phyloP scores from a whole-genome alignment of 352 stramenopile species.

The Peronospora belbahrii region DNA sequence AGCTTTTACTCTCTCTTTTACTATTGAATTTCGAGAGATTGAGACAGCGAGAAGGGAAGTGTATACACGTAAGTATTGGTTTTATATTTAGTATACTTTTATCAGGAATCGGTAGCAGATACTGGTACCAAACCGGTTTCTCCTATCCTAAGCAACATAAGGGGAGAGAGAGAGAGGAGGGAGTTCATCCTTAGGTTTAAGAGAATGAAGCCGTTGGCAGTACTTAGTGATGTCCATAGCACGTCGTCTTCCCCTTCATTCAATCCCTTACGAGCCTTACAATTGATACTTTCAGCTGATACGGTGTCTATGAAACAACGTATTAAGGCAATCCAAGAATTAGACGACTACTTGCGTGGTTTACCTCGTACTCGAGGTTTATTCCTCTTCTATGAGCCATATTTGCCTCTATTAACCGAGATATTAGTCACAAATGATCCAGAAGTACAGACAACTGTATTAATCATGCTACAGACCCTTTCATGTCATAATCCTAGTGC shows the following conservation, averaged over 20 bases:
- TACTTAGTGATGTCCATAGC: no score
- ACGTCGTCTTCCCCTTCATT: conserved; percentile 6
- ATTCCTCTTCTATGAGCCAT: conserved; percentile 43
- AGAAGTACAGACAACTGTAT: conserved; percentile 33
- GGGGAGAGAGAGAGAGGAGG: no score
- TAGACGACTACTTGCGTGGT: conserved; percentile 28
- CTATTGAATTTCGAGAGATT: no score
- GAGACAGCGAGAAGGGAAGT: no score
- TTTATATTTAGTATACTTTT: no score
- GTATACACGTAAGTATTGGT: no score
- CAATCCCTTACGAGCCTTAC: conserved; percentile 38
- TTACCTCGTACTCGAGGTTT: conserved; percentile 23
- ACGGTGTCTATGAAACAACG: conserved; percentile 32
- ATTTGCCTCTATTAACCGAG: conserved; percentile 32
- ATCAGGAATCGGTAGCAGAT: no score
- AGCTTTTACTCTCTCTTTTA: no score
- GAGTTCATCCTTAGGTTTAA: no score
- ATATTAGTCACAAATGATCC: conserved; percentile 21
- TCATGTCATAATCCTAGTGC: conserved; percentile 30
- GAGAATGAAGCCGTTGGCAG: no score
- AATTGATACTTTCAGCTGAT: conserved; percentile 38
- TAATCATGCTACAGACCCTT: conserved; percentile 34
- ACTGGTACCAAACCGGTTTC: no score
- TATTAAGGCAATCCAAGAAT: conserved; percentile 34
- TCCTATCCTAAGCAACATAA: no score